Evolutionary conservation across 2,329 filamentous ascomycete species (phyloP).

Genomic region (Fusarium sp.): DNA sequence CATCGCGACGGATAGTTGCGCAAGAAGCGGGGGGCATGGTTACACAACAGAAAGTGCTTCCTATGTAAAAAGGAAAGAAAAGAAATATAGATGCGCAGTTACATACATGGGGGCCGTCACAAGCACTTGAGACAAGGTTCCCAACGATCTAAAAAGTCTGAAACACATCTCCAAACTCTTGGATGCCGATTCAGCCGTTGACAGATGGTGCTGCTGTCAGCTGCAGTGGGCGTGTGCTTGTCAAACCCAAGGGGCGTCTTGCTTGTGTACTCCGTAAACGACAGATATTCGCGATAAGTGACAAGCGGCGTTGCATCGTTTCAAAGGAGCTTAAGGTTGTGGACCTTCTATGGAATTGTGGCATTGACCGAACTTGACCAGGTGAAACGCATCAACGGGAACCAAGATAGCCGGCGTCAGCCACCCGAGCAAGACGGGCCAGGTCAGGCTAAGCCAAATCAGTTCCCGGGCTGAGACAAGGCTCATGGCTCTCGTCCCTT

Average conservation of each 20-base stretch:
- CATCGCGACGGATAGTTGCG: conserved; percentile 16
- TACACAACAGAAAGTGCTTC: conserved; percentile 13
- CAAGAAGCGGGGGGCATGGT: conserved; percentile 10
- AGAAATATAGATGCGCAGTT: conserved; percentile 1
- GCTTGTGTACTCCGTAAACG: conserved; percentile 15
- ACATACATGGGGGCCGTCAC: conserved; percentile 20
- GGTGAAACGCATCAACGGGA: conserved; percentile 38
- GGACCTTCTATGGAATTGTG: conserved; percentile 16
- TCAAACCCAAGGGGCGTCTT: conserved; percentile 8
- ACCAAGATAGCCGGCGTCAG: conserved; percentile 31
- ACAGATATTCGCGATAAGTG: conserved; percentile 22
- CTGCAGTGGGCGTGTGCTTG: conserved; percentile 7
- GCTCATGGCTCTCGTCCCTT: conserved; percentile 13
- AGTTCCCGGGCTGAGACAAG: conserved; percentile 29
- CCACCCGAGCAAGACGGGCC: conserved; percentile 24
- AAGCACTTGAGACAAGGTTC: conserved; percentile 27
- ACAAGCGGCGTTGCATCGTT: conserved; percentile 18
- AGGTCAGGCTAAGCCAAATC: conserved; percentile 10
- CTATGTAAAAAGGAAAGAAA: conserved; percentile 16
- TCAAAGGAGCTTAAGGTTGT: conserved; percentile 1
- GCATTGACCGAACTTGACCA: conserved; percentile 20
- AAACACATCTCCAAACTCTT: conserved; percentile 18
- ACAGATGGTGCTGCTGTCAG: conserved; percentile 8
- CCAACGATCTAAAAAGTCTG: conserved; percentile 13
- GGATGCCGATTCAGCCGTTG: conserved; percentile 16